These are phyloP conservation scores for Cubamyces lactineus DNA, from an alignment of 768 basidiomycete genomes.

Conservation along the genomic window DNA sequence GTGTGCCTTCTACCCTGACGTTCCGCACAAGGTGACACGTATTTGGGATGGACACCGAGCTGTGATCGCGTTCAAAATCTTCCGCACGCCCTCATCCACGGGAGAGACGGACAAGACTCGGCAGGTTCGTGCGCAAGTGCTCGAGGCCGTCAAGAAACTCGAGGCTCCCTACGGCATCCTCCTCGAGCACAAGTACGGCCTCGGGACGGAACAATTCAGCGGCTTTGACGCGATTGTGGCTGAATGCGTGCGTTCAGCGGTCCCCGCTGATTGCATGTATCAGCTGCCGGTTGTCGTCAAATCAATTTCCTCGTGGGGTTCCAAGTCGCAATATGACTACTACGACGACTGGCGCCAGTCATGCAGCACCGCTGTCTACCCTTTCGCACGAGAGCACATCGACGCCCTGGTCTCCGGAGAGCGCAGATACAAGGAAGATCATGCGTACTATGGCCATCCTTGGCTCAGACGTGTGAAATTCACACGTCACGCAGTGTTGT, in stretches of 20 bases:
- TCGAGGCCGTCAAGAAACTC: constrained; percentile 10
- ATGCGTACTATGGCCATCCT: neutral
- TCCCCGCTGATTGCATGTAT: constrained; percentile 18
- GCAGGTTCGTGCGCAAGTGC: neutral
- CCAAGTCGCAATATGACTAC: neutral
- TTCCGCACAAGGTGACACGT: constrained; percentile 29
- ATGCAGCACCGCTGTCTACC: constrained; percentile 20
- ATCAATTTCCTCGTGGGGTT: neutral
- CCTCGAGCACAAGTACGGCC: constrained; percentile 33
- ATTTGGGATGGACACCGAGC: constrained; percentile 30
- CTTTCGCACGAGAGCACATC: constrained; percentile 30
- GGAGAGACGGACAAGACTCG: neutral
- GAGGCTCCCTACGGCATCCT: constrained; percentile 34
- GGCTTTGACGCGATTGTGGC: constrained; percentile 32
- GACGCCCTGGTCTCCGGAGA: constrained; percentile 4
- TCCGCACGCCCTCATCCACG: constrained; percentile 17
- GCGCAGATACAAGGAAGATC: neutral
- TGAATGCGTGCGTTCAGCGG: constrained; percentile 7
- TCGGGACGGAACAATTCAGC: constrained; percentile 30
- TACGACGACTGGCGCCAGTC: neutral
- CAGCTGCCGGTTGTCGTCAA: constrained; percentile 27
- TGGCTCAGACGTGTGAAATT: constrained; percentile 9
- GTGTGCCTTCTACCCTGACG: constrained; percentile 40
- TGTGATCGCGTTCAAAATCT: constrained; percentile 38
- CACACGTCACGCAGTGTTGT: neutral